Percentiles rank a stretch among this genome's conserved stretches.
Evolutionary conservation across 2,329 filamentous ascomycete genomes (phyloP).

Genomic region (Purpureocillium lavendulum): DNA sequence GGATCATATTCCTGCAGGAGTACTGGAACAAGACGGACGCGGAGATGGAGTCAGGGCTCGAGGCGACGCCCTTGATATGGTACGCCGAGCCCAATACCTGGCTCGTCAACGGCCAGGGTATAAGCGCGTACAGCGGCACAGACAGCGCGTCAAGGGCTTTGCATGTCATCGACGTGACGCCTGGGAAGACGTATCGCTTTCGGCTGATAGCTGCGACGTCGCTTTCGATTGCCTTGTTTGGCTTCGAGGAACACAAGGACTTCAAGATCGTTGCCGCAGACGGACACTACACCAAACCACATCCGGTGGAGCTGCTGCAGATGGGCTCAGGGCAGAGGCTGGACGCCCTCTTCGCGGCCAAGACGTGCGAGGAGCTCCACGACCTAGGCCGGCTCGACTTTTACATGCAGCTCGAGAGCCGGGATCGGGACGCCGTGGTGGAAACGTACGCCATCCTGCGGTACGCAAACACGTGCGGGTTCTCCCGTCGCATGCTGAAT

Average conservation of each 20-base stretch:
- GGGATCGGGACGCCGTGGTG: conserved; percentile 35
- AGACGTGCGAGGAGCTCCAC: conserved; percentile 33
- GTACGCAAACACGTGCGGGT: conserved; percentile 18
- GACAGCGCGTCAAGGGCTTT: conserved; percentile 12
- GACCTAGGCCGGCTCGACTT: conserved; percentile 22
- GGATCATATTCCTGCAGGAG: conserved; percentile 46
- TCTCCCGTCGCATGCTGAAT: neutral
- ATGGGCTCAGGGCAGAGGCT: conserved; percentile 50
- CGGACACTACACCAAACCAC: conserved; percentile 42
- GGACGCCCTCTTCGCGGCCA: conserved; percentile 45
- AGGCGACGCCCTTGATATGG: conserved; percentile 43
- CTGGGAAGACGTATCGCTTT: conserved; percentile 52
- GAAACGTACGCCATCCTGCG: conserved; percentile 39
- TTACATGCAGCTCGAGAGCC: conserved; percentile 39
- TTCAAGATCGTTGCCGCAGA: conserved; percentile 55
- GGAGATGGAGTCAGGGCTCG: conserved; percentile 40
- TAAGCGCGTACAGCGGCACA: conserved; percentile 19
- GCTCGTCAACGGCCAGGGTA: conserved; percentile 12
- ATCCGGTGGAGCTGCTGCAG: conserved; percentile 39
- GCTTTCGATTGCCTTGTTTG: conserved; percentile 44
- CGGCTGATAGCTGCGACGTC: conserved; percentile 50
- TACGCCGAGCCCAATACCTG: conserved; percentile 43
- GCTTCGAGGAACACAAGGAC: conserved; percentile 46
- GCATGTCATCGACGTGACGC: conserved; percentile 48
- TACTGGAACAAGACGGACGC: conserved; percentile 47